A percentile compares a stretch with the other conserved stretches of the same genome.
phyloP scores from a whole-genome alignment of 78 protist species.

The Dictyostelium capitatum region DNA sequence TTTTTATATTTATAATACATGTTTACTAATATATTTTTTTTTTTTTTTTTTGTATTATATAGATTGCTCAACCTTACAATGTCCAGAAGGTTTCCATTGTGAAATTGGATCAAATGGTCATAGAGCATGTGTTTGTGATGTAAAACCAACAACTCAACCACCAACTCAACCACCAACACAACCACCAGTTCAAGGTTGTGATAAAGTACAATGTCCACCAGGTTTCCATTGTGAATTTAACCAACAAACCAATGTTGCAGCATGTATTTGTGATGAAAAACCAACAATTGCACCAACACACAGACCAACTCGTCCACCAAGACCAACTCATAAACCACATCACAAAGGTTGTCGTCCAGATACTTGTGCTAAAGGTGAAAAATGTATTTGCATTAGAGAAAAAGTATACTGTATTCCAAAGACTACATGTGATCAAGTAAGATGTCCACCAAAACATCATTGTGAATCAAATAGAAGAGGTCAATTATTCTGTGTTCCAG shows the following conservation, averaged over 20 bases:
- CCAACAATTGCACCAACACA: too few species aligned
- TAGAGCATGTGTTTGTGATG: neutral
- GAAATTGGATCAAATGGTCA: neutral
- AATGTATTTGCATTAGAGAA: neutral
- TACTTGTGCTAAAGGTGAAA: conserved; percentile 8
- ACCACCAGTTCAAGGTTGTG: neutral
- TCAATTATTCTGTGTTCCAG: conserved; percentile 9
- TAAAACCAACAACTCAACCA: neutral
- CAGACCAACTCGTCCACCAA: conserved; percentile 5
- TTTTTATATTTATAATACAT: neutral
- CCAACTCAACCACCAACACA: conserved; percentile 1
- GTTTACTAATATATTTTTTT: neutral
- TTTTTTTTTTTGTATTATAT: neutral
- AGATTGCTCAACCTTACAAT: conserved; percentile 1
- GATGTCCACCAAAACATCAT: neutral
- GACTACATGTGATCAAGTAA: neutral
- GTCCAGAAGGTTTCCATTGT: conserved; percentile 40
- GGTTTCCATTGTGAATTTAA: conserved; percentile 1
- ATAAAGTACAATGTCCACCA: neutral
- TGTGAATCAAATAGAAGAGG: conserved; percentile 1
- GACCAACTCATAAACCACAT: neutral
- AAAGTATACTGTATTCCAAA: conserved; percentile 9
- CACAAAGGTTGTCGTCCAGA: conserved; percentile 14
- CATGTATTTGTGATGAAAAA: neutral
- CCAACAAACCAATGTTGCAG: neutral